Conservation (phyloP, 2,329 filamentous ascomycete genomes). For the Clarireedia monteithiana region DNA sequence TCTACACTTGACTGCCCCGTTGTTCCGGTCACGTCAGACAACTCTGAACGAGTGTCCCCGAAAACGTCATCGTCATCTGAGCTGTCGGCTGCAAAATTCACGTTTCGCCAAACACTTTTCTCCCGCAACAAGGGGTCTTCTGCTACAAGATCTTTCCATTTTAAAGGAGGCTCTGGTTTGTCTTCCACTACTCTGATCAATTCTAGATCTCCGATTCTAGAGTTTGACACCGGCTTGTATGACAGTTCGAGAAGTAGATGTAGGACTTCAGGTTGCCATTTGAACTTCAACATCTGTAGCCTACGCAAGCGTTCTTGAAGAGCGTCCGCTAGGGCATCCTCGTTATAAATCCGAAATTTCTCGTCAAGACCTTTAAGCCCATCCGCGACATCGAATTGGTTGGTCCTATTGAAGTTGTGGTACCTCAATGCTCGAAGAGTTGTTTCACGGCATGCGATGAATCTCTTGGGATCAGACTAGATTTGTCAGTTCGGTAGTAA, state of each 20-base stretch:
- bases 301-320: slow-evolving; percentile 51
- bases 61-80: slow-evolving; percentile 43
- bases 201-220: slow-evolving; percentile 56
- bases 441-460: slow-evolving; percentile 40
- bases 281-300: slow-evolving; percentile 44
- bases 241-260: slow-evolving; percentile 75
- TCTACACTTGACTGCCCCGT: slow-evolving; percentile 28
- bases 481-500: slow-evolving; percentile 2
- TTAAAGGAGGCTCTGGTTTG: slow-evolving; percentile 44
- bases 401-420: slow-evolving; percentile 55
- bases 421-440: slow-evolving; percentile 44
- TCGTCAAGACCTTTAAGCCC: slow-evolving; percentile 70
- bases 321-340: slow-evolving; percentile 71
- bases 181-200: slow-evolving; percentile 39
- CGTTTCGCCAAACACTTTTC: slow-evolving; percentile 60
- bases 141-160: slow-evolving; percentile 71
- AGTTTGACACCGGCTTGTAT: slow-evolving; percentile 66
- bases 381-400: slow-evolving; percentile 65
- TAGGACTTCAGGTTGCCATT: slow-evolving; percentile 73
- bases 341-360: slow-evolving; percentile 72
- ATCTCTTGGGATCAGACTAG: slow-evolving; percentile 29
- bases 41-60: slow-evolving; percentile 29
- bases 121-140: slow-evolving; percentile 68
- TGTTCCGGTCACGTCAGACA: slow-evolving; percentile 29
- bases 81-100: slow-evolving; percentile 57